phyloP scores from a whole-genome alignment of 257 asterid genomes.

The Solanum appendiculatum region DNA sequence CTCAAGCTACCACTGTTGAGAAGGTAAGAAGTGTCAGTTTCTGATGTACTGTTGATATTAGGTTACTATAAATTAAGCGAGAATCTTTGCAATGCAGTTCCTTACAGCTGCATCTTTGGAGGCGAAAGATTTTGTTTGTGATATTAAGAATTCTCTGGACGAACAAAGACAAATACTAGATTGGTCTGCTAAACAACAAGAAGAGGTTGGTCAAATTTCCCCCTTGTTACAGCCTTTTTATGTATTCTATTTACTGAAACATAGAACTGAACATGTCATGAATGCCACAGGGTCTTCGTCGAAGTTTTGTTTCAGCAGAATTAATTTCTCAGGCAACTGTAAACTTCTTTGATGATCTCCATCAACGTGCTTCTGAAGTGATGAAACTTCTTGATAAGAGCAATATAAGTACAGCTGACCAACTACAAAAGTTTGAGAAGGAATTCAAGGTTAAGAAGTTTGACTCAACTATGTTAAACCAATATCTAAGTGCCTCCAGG shows the following conservation, averaged over 20 bases:
- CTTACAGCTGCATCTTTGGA: conserved; percentile 38
- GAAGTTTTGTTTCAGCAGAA: conserved; percentile 50
- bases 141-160: conserved; percentile 37
- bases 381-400: conserved; percentile 45
- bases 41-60: not conserved
- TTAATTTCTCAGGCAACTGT: conserved; percentile 55
- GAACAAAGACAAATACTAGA: conserved; percentile 49
- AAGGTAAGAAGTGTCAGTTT: conserved; percentile 29
- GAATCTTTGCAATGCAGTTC: conserved; percentile 27
- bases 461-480: not conserved
- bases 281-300: conserved; percentile 39
- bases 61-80: not conserved
- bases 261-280: not conserved
- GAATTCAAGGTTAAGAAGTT: conserved; percentile 45
- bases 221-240: not conserved
- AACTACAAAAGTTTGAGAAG: conserved; percentile 44
- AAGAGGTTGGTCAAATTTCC: conserved; percentile 34
- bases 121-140: conserved; percentile 51
- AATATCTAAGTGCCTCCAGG: not conserved
- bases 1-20: conserved; percentile 41
- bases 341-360: conserved; percentile 47
- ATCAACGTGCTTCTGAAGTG: conserved; percentile 45
- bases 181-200: conserved; percentile 55
- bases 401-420: conserved; percentile 32
- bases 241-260: not conserved